Percentiles rank a stretch among this genome's conserved stretches.
These are phyloP conservation scores for Hypoxylon sp. DNA, from an alignment of 2,329 filamentous ascomycete species.

Conservation along the genomic window DNA sequence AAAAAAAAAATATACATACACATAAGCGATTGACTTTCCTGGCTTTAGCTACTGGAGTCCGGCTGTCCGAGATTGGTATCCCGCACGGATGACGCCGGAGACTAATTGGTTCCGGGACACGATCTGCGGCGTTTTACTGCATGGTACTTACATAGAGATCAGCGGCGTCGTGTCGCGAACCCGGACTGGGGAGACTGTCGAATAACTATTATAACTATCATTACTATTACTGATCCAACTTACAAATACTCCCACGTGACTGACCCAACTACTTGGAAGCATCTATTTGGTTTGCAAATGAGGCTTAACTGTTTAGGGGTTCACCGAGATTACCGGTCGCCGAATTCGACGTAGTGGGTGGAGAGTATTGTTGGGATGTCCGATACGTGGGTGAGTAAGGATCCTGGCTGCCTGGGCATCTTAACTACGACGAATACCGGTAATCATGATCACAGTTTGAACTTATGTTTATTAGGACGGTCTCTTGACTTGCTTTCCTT, in stretches of 20 bases:
- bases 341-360: not conserved
- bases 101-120: slow-evolving; percentile 19
- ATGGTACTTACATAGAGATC: slow-evolving; percentile 17
- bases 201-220: slow-evolving; percentile 2
- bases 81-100: slow-evolving; percentile 2
- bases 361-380: slow-evolving; percentile 2
- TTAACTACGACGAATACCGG: not conserved
- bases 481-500: no score
- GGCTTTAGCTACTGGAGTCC: slow-evolving; percentile 11
- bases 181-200: slow-evolving; percentile 15
- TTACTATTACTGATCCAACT: slow-evolving; percentile 10
- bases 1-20: slow-evolving; percentile 18
- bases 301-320: not conserved
- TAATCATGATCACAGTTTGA: not conserved
- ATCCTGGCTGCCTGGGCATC: not conserved
- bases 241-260: slow-evolving; percentile 5
- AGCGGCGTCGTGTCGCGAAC: slow-evolving; percentile 9
- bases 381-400: not conserved
- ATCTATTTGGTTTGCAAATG: not conserved
- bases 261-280: not conserved
- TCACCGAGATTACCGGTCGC: not conserved
- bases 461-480: no score
- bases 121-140: slow-evolving; percentile 27
- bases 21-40: not conserved
- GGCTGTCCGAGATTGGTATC: slow-evolving; percentile 23